Percentiles rank a stretch among this genome's conserved stretches.
These are phyloP conservation scores for Przewalskia tangutica DNA, from an alignment of 257 asterid species.

Conservation along the genomic window DNA sequence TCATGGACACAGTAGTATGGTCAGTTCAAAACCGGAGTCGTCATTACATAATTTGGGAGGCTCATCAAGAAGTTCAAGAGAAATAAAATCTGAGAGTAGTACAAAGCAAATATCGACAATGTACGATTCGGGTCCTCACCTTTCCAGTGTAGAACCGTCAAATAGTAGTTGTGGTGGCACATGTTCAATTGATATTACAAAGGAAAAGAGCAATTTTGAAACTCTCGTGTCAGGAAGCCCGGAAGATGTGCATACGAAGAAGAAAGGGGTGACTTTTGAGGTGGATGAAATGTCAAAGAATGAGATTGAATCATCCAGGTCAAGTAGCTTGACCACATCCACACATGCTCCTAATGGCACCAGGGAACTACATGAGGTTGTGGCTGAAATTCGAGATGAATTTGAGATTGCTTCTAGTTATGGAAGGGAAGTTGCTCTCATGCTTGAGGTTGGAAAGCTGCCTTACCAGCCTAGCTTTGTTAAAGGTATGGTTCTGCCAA, in stretches of 20 bases:
- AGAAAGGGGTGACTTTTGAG: slow-evolving; percentile 84
- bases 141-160: slow-evolving; percentile 10
- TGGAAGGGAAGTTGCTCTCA: slow-evolving; percentile 81
- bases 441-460: slow-evolving; percentile 93
- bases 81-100: slow-evolving; percentile 4
- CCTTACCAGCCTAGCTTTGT: slow-evolving; percentile 74
- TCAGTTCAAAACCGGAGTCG: slow-evolving; percentile 18
- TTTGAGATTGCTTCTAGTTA: slow-evolving; percentile 70
- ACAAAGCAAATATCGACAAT: slow-evolving; percentile 1
- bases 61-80: slow-evolving; percentile 7
- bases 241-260: slow-evolving; percentile 52
- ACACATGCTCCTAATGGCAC: slow-evolving; percentile 70
- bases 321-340: slow-evolving; percentile 53
- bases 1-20: not conserved
- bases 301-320: slow-evolving; percentile 60
- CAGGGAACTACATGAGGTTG: slow-evolving; percentile 76
- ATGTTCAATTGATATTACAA: slow-evolving; percentile 37
- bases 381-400: slow-evolving; percentile 86
- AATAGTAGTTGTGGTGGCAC: slow-evolving; percentile 12
- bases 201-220: slow-evolving; percentile 53
- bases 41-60: slow-evolving; percentile 15
- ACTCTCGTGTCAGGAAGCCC: slow-evolving; percentile 39
- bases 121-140: slow-evolving; percentile 10
- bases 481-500: slow-evolving; percentile 42
- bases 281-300: slow-evolving; percentile 54